Conservation (phyloP, 2,329 filamentous ascomycete species). For the Pseudofabraea citricarpa region DNA sequence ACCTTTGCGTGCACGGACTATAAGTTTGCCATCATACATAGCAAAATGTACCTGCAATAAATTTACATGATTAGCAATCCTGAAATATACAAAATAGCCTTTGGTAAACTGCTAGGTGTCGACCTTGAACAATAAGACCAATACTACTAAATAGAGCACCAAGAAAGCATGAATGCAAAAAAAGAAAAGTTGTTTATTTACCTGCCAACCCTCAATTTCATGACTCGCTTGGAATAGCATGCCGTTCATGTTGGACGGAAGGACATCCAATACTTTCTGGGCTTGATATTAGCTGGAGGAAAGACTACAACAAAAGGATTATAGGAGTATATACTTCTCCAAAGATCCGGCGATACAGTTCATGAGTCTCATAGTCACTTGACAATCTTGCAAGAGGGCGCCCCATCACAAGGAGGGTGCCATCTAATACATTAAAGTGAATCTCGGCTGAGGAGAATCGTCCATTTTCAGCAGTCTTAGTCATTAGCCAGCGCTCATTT, state of each 20-base stretch:
- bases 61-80: no score
- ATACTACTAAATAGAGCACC: no score
- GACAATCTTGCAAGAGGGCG: constrained; percentile 43
- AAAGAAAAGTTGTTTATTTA: constrained; percentile 13
- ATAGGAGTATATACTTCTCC: constrained; percentile 24
- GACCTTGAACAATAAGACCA: no score
- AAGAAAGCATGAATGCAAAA: no score
- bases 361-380: constrained; percentile 34
- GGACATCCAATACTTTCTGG: constrained; percentile 25
- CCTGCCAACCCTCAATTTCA: constrained; percentile 21
- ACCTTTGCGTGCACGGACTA: constrained; percentile 15
- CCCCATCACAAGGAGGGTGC: constrained; percentile 48
- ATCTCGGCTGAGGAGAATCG: constrained; percentile 22
- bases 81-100: no score
- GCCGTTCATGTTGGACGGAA: constrained; percentile 28
- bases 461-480: constrained; percentile 9
- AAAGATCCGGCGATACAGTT: constrained; percentile 39
- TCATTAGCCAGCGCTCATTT: constrained; percentile 30
- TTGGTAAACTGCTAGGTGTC: no score
- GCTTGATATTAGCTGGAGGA: not conserved
- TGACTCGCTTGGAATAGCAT: constrained; percentile 31
- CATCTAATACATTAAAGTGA: constrained; percentile 46
- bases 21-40: constrained; percentile 18
- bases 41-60: constrained; percentile 28
- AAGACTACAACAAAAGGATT: constrained; percentile 1